A percentile compares a stretch with the other conserved stretches of the same genome.
phyloP scores from a whole-genome alignment of 768 basidiomycete genomes.

The Tulasnella sp. region DNA sequence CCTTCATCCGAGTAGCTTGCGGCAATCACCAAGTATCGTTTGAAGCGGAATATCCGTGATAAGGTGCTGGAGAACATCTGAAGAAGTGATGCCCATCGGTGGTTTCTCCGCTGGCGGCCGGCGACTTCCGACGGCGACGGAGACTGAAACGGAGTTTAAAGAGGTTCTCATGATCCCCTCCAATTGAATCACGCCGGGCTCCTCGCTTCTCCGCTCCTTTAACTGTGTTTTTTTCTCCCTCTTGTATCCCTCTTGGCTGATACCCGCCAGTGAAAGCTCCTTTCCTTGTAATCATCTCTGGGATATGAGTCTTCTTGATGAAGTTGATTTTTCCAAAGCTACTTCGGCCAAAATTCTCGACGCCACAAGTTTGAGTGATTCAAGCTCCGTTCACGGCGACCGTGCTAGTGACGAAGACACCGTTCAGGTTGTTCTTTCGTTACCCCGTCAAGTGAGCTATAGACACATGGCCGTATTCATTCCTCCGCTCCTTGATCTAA shows the following conservation, averaged over 20 bases:
- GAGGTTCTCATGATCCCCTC: slow-evolving; percentile 2
- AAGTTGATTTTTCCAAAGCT: background rate
- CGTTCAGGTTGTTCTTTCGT: slow-evolving; percentile 4
- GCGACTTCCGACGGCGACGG: slow-evolving; percentile 2
- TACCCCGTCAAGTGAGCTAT: background rate
- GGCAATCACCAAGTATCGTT: too few relatives aligned
- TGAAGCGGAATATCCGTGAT: too few relatives aligned
- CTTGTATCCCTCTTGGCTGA: background rate
- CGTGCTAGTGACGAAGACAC: slow-evolving; percentile 8
- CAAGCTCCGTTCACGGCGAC: slow-evolving; percentile 6
- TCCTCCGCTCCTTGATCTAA: background rate
- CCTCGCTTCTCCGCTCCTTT: slow-evolving; percentile 2
- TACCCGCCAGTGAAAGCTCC: background rate
- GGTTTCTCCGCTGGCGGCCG: too few relatives aligned
- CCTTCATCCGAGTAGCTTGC: too few relatives aligned
- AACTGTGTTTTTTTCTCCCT: background rate
- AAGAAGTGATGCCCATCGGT: too few relatives aligned
- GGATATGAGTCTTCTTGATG: background rate
- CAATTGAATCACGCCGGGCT: background rate
- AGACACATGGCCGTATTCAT: background rate
- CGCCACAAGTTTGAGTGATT: too few relatives aligned
- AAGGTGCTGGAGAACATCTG: too few relatives aligned
- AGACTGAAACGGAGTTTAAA: background rate
- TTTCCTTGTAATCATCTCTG: background rate
- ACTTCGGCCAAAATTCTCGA: background rate